phyloP scores from a whole-genome alignment of 2,329 filamentous ascomycete genomes.

The Claviceps fusiformis region DNA sequence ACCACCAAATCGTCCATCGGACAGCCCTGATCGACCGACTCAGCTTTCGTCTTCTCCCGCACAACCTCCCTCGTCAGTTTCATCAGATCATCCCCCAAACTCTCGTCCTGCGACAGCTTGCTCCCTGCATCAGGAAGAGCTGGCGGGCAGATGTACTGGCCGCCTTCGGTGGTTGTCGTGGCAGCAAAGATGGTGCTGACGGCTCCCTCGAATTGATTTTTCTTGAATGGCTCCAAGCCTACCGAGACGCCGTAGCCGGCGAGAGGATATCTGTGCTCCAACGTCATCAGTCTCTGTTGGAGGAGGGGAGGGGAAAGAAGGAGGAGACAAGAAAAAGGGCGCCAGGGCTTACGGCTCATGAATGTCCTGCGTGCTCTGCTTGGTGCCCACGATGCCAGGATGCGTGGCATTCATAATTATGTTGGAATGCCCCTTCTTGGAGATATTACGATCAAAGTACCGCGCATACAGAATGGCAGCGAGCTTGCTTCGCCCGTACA shows the following conservation, averaged over 20 bases:
- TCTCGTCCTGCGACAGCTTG: background rate
- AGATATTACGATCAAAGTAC: background rate
- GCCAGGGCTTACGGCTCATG: background rate
- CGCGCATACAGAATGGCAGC: background rate
- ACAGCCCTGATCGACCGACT: background rate
- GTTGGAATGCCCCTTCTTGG: background rate
- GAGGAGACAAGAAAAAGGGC: background rate
- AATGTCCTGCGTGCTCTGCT: background rate
- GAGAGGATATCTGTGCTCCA: background rate
- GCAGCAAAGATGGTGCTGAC: slow-evolving; percentile 1
- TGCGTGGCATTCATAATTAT: background rate
- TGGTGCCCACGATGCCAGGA: slow-evolving; percentile 1
- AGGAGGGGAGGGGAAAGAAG: background rate
- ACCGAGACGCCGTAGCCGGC: slow-evolving; percentile 1
- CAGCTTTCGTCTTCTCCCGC: background rate
- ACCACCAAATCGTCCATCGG: background rate
- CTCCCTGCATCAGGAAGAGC: background rate
- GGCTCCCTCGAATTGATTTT: background rate
- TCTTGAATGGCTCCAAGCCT: background rate
- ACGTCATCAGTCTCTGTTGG: background rate
- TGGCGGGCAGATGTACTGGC: background rate
- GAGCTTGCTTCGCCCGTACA: background rate
- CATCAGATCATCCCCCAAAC: background rate
- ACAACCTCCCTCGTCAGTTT: background rate
- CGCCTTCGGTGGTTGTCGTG: background rate